A percentile compares a stretch with the other conserved stretches of the same genome.
phyloP scores from a whole-genome alignment of 495 filamentous ascomycete genomes.

The Neurospora discreta region DNA sequence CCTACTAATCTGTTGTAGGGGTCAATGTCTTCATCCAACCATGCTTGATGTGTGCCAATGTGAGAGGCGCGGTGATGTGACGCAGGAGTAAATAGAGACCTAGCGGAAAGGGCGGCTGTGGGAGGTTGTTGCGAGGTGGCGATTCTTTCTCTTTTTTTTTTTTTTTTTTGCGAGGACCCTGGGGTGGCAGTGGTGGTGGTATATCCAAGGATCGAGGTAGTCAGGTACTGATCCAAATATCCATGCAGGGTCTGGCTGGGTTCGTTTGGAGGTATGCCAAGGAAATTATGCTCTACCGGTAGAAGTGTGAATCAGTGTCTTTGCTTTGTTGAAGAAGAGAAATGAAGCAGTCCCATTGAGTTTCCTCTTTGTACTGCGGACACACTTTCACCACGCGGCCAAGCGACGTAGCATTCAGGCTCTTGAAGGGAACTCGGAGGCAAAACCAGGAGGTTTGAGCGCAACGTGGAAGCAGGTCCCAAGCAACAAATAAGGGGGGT shows the following conservation, averaged over 20 bases:
- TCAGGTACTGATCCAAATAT: neutral
- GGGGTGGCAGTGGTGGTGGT: neutral
- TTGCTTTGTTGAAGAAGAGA: neutral
- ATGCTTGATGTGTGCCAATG: conserved; percentile 7
- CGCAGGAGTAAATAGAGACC: neutral
- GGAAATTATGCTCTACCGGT: neutral
- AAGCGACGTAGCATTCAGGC: neutral
- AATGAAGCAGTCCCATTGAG: neutral
- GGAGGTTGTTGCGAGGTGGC: neutral
- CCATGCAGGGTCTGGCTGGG: neutral
- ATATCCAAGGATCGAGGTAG: neutral
- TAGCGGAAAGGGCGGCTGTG: neutral
- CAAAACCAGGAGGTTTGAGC: neutral
- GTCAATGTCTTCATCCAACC: conserved; percentile 12
- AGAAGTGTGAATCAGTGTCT: neutral
- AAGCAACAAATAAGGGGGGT: neutral
- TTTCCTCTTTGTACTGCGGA: neutral
- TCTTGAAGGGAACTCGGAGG: neutral
- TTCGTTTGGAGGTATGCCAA: neutral
- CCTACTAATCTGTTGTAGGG: conserved; percentile 4
- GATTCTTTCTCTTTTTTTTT: too few species aligned
- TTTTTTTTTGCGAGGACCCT: neutral
- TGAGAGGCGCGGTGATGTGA: neutral
- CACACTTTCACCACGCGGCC: neutral
- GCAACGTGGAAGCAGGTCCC: neutral